Evolutionary conservation across 139 green algal species (phyloP).

Genomic region (Tetraselmis chui): DNA sequence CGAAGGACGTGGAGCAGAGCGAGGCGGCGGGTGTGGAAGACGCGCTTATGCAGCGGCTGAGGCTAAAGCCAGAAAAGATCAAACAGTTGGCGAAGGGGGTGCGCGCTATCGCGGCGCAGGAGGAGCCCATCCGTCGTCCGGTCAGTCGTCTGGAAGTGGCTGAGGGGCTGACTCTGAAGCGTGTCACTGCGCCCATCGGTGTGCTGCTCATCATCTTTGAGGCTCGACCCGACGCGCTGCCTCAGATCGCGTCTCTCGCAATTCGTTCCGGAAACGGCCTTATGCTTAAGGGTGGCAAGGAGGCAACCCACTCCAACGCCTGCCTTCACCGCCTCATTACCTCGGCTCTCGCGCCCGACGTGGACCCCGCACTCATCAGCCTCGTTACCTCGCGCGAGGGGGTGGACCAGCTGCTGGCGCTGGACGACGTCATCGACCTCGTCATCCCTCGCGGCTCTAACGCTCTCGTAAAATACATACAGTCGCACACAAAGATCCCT

Average conservation of each 20-base stretch:
- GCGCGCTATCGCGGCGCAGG: conserved; percentile 69
- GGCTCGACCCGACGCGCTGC: conserved; percentile 89
- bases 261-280: conserved; percentile 71
- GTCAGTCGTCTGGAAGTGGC: conserved; percentile 72
- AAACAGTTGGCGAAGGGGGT: conserved; percentile 78
- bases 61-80: conserved; percentile 90
- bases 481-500: conserved; percentile 91
- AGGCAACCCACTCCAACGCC: conserved; percentile 77
- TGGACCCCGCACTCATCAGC: conserved; percentile 62
- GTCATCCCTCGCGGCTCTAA: conserved; percentile 93
- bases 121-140: background rate
- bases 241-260: conserved; percentile 54
- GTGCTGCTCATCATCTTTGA: conserved; percentile 99
- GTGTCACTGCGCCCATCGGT: conserved; percentile 86
- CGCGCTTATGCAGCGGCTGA: conserved; percentile 83
- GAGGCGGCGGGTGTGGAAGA: conserved; percentile 24
- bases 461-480: conserved; percentile 65
- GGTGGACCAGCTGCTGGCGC: conserved; percentile 84
- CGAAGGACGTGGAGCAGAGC: conserved; percentile 54
- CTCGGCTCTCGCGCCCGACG: conserved; percentile 42
- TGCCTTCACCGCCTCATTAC: conserved; percentile 76
- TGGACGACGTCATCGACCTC: conserved; percentile 93
- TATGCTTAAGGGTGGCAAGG: conserved; percentile 95
- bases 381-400: conserved; percentile 84
- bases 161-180: conserved; percentile 88